Percentiles rank a stretch among this genome's conserved stretches.
Evolutionary conservation across 192 early-diverging fungal genomes (phyloP).

Genomic region (Coemansia sp.): DNA sequence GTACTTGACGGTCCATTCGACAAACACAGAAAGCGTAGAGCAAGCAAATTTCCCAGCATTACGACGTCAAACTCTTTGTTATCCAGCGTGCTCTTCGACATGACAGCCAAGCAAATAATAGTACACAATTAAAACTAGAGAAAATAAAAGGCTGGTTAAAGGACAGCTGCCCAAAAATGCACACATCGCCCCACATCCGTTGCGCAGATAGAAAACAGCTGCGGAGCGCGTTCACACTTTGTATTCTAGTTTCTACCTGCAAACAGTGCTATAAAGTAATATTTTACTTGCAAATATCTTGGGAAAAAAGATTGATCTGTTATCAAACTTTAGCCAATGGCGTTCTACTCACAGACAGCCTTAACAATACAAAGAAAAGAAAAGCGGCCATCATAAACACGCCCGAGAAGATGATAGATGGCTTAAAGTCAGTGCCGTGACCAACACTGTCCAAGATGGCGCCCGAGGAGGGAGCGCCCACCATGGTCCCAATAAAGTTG

Average conservation of each 20-base stretch:
- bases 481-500: constrained; percentile 51
- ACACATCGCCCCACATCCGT: too few species aligned
- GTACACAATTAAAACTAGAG: neutral
- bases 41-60: constrained; percentile 72
- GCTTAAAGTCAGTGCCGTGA: constrained; percentile 32
- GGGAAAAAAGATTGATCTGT: constrained; percentile 5
- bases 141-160: too few species aligned
- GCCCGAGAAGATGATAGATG: constrained; percentile 43
- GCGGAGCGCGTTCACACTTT: too few species aligned
- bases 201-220: too few species aligned
- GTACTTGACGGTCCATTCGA: constrained; percentile 19
- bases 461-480: constrained; percentile 53
- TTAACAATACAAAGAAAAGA: constrained; percentile 22
- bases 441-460: constrained; percentile 55
- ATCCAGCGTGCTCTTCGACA: constrained; percentile 22
- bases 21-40: constrained; percentile 18
- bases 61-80: constrained; percentile 69
- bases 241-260: too few species aligned
- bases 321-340: constrained; percentile 17
- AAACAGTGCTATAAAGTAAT: neutral
- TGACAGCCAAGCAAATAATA: neutral
- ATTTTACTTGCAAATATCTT: too few species aligned
- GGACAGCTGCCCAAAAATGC: too few species aligned
- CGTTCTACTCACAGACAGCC: constrained; percentile 2
- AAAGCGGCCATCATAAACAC: constrained; percentile 32